A percentile compares a stretch with the other conserved stretches of the same genome.
These are phyloP conservation scores for Dothiorella sarmentorum DNA, from an alignment of 2,329 filamentous ascomycete species.

Conservation along the genomic window DNA sequence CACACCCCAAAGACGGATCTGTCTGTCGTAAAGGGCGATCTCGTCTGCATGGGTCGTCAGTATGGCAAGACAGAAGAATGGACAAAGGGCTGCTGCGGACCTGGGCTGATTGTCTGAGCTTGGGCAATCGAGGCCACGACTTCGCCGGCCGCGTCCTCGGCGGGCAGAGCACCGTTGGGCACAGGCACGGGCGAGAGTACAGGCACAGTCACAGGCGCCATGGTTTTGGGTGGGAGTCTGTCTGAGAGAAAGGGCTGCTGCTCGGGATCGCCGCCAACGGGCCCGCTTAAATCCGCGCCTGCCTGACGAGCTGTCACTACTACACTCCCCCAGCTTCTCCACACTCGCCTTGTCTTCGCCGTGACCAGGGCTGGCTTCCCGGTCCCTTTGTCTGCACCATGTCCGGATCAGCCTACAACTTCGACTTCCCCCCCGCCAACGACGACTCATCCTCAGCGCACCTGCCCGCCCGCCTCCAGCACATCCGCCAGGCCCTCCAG, in stretches of 20 bases:
- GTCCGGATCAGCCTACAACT: constrained; percentile 31
- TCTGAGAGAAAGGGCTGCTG: too few relatives aligned
- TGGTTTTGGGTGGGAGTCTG: too few relatives aligned
- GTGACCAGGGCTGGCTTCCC: too few relatives aligned
- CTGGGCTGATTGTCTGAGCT: constrained; percentile 42
- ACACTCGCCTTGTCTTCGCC: too few relatives aligned
- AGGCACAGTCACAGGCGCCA: neutral
- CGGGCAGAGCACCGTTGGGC: constrained; percentile 20
- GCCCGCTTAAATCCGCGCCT: too few relatives aligned
- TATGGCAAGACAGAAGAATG: neutral
- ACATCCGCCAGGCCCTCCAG: constrained; percentile 33
- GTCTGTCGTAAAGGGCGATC: constrained; percentile 93
- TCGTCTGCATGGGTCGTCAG: constrained; percentile 61
- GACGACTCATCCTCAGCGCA: constrained; percentile 17
- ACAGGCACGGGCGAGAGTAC: neutral
- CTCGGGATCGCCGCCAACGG: too few relatives aligned
- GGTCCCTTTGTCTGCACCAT: constrained; percentile 27
- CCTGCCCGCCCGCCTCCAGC: constrained; percentile 27
- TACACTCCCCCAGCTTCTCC: neutral
- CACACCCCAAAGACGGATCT: constrained; percentile 96
- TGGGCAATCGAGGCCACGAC: constrained; percentile 37
- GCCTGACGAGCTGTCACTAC: neutral
- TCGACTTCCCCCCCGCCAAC: constrained; percentile 44
- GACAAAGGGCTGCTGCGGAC: constrained; percentile 21
- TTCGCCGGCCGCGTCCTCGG: constrained; percentile 34